Evolutionary conservation across 371 early-diverging fungal genomes (phyloP).

Genomic region (Rhizopus sp.): DNA sequence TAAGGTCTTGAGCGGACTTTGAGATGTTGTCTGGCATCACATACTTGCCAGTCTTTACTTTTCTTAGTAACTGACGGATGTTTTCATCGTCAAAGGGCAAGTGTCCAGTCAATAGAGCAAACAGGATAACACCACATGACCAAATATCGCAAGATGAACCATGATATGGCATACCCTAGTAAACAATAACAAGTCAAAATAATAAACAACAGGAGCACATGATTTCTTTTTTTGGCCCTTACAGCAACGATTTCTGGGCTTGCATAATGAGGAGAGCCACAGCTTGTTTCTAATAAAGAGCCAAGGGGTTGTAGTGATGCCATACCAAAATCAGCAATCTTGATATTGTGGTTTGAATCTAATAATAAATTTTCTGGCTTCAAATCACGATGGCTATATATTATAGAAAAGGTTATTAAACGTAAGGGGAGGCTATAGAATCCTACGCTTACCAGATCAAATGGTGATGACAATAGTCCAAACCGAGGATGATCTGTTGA

Average conservation of each 20-base stretch:
- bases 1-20: conserved; percentile 63
- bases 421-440: not conserved
- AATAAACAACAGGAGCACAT: conserved; percentile 55
- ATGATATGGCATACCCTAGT: conserved; percentile 69
- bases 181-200: conserved; percentile 80
- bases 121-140: conserved; percentile 79
- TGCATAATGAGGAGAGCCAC: conserved; percentile 93
- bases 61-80: conserved; percentile 69
- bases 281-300: conserved; percentile 79
- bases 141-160: conserved; percentile 82
- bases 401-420: not conserved
- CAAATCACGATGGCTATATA: conserved; percentile 90
- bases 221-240: conserved; percentile 7
- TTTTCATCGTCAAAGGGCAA: conserved; percentile 87
- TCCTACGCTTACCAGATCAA: conserved; percentile 41
- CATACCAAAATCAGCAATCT: conserved; percentile 89
- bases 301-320: conserved; percentile 75
- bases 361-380: conserved; percentile 96
- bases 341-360: conserved; percentile 78
- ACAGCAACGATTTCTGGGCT: conserved; percentile 91
- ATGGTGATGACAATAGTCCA: conserved; percentile 90
- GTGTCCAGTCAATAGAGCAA: conserved; percentile 72
- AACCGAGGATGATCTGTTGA: conserved; percentile 92
- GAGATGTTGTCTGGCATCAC: conserved; percentile 71
- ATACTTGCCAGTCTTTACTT: conserved; percentile 62